Base-by-base conservation (phyloP, 768 basidiomycete species). In the Rickenella mellea region DNA sequence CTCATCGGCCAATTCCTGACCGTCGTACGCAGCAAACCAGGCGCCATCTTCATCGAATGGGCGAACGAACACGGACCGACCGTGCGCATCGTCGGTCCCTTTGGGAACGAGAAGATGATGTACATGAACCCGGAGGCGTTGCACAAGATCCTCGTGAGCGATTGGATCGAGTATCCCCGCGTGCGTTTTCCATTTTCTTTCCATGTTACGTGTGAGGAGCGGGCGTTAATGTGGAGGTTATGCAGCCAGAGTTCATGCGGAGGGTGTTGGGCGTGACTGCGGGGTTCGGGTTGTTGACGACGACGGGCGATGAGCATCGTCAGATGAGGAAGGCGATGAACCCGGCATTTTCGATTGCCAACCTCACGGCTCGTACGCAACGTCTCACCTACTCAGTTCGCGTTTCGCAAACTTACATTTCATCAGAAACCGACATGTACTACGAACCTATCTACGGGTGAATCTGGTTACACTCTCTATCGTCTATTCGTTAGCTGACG, bases 81-180 rank as follows among this genome's bases (percentile, higher is more conserved):
- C 17, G 65, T 73, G 9, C 66, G 70, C 27, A 55, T 59, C 24
- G 63, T 72, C 17, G 71, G 73, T 2, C 64, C 67, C 1, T 14
- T 74, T 6, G 71, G 71, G 1, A 55, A 68, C 12, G 70, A 73
- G 47, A 57, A 69, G 10, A 46, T 74, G 22, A 62, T 71, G 6
- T 66, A 70, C 51, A 57, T 65, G 53, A 58, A 54, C 24, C 66
- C 71, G 4, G 68, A 69, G 26, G 67, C 70, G 1, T 50, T 70
- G n/a, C 62, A 68, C 7, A 62, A 68, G 44, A 67, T 72, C 6
- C 38, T 71, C 11, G 64, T 65, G 8, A 60, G 51, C n/a, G 66
- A 67, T 30, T 72, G 70, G 69, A 44, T 67, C 3, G 63, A 69
- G 20, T 69, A 67, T 55, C 70, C 73, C 19, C 54, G 68, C 21